phyloP scores from a whole-genome alignment of 306 rosid genomes.

The Acacia melanoxylon region DNA sequence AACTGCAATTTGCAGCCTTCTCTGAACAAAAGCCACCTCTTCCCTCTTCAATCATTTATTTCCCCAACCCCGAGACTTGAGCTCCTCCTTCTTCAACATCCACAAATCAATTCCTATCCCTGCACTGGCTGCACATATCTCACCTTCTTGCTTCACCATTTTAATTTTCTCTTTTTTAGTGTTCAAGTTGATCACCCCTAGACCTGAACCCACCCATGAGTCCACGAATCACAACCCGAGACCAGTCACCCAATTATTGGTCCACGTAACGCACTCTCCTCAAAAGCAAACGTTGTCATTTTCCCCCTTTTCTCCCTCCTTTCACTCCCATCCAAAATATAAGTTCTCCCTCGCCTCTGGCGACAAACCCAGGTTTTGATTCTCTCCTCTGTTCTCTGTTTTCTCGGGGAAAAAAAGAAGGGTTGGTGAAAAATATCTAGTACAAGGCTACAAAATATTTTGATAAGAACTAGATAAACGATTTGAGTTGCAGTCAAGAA shows the following conservation, averaged over 20 bases:
- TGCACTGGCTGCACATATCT: too few species aligned
- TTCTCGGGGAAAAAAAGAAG: neutral
- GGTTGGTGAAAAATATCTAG: neutral
- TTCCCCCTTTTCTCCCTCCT: conserved; percentile 7
- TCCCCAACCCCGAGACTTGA: neutral
- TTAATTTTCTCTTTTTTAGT: too few species aligned
- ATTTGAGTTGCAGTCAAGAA: neutral
- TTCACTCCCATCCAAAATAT: neutral
- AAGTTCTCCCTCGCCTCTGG: neutral
- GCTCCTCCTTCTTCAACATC: neutral
- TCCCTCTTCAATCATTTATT: conserved; percentile 14
- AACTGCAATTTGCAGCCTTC: neutral
- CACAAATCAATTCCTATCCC: neutral
- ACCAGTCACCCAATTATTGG: conserved; percentile 30
- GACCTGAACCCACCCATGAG: conserved; percentile 32
- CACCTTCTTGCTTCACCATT: neutral
- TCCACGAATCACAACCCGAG: neutral
- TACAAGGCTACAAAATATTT: neutral
- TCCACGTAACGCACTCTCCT: conserved; percentile 29
- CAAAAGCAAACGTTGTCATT: conserved; percentile 3
- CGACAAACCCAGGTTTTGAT: neutral
- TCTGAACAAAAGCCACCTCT: neutral
- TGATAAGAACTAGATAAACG: neutral
- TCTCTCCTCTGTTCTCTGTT: neutral
- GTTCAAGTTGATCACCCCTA: conserved; percentile 21